Percentiles rank a stretch among this genome's conserved stretches.
phyloP scores from a whole-genome alignment of 371 early-diverging fungal species.

The Lichtheimia ramosa region DNA sequence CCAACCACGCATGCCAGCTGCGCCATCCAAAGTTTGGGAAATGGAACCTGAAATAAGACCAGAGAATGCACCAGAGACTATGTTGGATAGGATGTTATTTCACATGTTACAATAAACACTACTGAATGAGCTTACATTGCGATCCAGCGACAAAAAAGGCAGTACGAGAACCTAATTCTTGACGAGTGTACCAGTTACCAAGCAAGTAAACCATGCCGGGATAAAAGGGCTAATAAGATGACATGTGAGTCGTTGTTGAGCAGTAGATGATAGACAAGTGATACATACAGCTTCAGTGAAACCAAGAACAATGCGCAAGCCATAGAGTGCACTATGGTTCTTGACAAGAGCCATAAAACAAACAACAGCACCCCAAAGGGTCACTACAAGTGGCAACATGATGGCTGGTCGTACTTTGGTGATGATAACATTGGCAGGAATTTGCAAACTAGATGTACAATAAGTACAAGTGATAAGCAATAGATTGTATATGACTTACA shows the following conservation, averaged over 20 bases:
- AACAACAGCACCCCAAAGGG: slow-evolving; percentile 66
- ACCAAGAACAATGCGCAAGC: slow-evolving; percentile 67
- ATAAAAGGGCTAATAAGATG: slow-evolving; percentile 53
- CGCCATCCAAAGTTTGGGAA: slow-evolving; percentile 33
- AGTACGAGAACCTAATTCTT: slow-evolving; percentile 72
- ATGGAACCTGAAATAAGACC: slow-evolving; percentile 43
- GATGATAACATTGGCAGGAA: slow-evolving; percentile 52
- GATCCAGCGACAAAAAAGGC: slow-evolving; percentile 66
- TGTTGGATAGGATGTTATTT: background rate
- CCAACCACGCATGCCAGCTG: slow-evolving; percentile 55
- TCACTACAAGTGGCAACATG: slow-evolving; percentile 62
- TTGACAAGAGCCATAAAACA: slow-evolving; percentile 58
- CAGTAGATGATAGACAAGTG: background rate
- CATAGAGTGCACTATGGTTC: slow-evolving; percentile 46
- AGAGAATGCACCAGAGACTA: slow-evolving; percentile 17
- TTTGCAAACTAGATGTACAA: slow-evolving; percentile 42
- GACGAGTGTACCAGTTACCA: slow-evolving; percentile 75
- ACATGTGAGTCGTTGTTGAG: too few species aligned
- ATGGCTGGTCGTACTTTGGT: slow-evolving; percentile 53
- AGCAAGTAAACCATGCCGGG: slow-evolving; percentile 76
- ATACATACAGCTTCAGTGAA: slow-evolving; percentile 49
- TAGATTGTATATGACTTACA: background rate
- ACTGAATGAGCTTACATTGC: slow-evolving; percentile 27
- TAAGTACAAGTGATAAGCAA: background rate
- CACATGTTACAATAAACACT: too few species aligned